Conservation (phyloP, 2,329 filamentous ascomycete genomes). For the Fusarium nisikadoi region DNA sequence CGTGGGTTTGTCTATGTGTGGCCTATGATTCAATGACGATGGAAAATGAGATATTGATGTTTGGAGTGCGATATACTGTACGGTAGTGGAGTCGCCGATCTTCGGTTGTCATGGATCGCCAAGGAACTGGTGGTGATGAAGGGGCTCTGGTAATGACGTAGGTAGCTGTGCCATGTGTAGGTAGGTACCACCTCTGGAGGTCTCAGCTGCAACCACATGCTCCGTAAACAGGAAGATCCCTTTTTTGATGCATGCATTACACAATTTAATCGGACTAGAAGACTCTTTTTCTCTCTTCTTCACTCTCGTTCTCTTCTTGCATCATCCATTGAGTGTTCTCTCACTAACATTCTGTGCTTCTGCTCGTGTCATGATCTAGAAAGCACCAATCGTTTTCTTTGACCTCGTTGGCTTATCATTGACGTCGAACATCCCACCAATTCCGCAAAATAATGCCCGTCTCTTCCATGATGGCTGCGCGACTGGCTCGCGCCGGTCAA, state of each 20-base stretch:
- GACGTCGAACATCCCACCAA: conserved; percentile 6
- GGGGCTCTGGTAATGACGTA: conserved; percentile 33
- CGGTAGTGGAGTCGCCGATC: conserved; percentile 32
- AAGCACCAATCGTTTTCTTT: conserved; percentile 1
- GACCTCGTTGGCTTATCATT: neutral
- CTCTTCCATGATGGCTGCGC: conserved; percentile 39
- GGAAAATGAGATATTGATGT: neutral
- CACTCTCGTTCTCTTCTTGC: neutral
- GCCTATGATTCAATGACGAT: conserved; percentile 16
- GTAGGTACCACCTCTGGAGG: conserved; percentile 2
- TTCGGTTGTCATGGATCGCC: conserved; percentile 29
- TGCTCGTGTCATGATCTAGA: conserved; percentile 22
- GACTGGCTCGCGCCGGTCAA: conserved; percentile 38
- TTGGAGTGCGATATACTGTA: conserved; percentile 11
- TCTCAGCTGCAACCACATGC: conserved; percentile 9
- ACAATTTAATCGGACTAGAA: conserved; percentile 15
- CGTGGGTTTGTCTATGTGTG: neutral
- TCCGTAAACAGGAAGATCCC: conserved; percentile 32
- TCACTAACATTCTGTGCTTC: conserved; percentile 3
- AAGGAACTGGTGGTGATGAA: conserved; percentile 29
- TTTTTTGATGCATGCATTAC: conserved; percentile 19
- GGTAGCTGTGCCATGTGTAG: conserved; percentile 9
- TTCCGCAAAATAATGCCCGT: conserved; percentile 33
- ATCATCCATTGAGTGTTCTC: conserved; percentile 16
- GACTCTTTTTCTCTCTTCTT: conserved; percentile 1